A percentile compares a stretch with the other conserved stretches of the same genome.
Conservation (phyloP, 2,329 filamentous ascomycete genomes). For the Colletotrichum phormii region DNA sequence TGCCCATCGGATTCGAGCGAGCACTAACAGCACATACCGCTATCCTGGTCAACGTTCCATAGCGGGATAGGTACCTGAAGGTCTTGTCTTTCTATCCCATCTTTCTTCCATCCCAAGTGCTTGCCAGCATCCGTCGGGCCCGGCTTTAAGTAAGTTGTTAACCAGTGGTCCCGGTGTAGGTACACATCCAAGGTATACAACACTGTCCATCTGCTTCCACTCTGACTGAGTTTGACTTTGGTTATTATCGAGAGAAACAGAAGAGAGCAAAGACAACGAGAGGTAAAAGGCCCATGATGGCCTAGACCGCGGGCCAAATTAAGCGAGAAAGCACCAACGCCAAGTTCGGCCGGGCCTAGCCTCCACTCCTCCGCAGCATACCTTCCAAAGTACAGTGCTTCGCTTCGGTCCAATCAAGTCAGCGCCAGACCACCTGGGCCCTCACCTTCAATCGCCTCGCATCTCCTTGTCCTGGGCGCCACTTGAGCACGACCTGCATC, state of each 20-base stretch:
- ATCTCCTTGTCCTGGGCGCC: slow-evolving; percentile 16
- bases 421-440: not conserved
- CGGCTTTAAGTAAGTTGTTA: no score
- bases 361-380: slow-evolving; percentile 4
- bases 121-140: not conserved
- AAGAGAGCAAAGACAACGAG: not conserved
- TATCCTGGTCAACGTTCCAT: not conserved
- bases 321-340: not conserved
- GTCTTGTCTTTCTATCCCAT: not conserved
- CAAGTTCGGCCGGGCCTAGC: not conserved
- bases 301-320: slow-evolving; percentile 13
- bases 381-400: not conserved
- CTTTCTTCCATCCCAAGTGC: not conserved
- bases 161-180: not conserved
- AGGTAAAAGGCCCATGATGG: slow-evolving; percentile 1
- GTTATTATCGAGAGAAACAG: no score
- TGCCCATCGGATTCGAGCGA: not conserved
- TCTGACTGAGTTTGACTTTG: not conserved
- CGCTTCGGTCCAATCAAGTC: slow-evolving; percentile 1
- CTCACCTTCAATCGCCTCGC: slow-evolving; percentile 15
- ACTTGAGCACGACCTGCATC: slow-evolving; percentile 24
- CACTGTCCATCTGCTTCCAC: not conserved
- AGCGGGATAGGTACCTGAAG: not conserved
- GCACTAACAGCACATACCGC: not conserved
- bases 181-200: no score